phyloP scores from a whole-genome alignment of 768 basidiomycete species.

The Tulasnella sp. region DNA sequence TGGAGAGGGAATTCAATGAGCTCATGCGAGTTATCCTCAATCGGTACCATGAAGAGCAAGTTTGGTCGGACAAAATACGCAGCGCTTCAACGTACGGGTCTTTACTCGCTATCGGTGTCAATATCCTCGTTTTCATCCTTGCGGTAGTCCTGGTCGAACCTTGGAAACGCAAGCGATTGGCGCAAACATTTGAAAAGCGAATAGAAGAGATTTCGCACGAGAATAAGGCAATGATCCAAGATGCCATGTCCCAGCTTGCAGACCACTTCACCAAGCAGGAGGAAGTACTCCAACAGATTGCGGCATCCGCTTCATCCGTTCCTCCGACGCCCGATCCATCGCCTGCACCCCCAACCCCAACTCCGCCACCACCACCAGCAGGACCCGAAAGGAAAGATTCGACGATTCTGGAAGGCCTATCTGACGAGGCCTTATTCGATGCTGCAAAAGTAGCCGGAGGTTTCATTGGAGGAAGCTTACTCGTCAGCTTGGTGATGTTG shows the following conservation, averaged over 20 bases:
- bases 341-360: not conserved
- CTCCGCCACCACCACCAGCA: not conserved
- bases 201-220: conserved; percentile 54
- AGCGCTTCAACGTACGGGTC: conserved; percentile 92
- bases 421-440: not conserved
- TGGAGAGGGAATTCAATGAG: conserved; percentile 82
- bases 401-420: not conserved
- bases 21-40: conserved; percentile 81
- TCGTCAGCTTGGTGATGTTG: not conserved
- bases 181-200: conserved; percentile 85
- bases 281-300: conserved; percentile 27
- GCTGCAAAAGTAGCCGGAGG: not conserved
- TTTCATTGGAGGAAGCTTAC: not conserved
- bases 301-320: not conserved
- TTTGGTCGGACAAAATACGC: conserved; percentile 99
- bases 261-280: conserved; percentile 33
- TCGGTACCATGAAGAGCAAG: conserved; percentile 95
- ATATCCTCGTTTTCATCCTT: conserved; percentile 82
- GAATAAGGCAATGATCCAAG: conserved; percentile 42
- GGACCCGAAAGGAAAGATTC: not conserved
- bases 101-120: conserved; percentile 77
- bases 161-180: conserved; percentile 85
- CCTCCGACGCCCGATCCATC: not conserved
- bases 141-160: conserved; percentile 93
- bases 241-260: conserved; percentile 30